Conservation (phyloP, 2,329 filamentous ascomycete species). For the Tolypocladium paradoxum region DNA sequence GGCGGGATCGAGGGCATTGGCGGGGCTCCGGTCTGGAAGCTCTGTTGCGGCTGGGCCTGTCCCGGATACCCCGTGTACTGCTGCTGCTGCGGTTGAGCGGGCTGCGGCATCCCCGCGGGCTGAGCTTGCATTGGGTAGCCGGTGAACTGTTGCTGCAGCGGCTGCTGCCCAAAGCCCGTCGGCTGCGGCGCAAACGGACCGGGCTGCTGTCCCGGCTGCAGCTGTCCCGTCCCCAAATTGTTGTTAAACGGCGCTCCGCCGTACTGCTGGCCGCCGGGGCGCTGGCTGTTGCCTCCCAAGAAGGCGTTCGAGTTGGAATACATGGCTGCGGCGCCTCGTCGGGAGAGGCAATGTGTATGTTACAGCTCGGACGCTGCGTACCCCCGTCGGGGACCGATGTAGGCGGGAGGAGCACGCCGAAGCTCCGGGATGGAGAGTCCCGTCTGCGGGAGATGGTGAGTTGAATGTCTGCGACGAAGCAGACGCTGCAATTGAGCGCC, state of each 20-base stretch:
- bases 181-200: slow-evolving; percentile 47
- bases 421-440: neutral
- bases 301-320: slow-evolving; percentile 85
- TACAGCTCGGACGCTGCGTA: neutral
- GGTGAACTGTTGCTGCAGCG: slow-evolving; percentile 46
- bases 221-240: slow-evolving; percentile 41
- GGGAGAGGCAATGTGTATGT: neutral
- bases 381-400: neutral
- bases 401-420: neutral
- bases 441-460: neutral
- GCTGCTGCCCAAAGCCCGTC: slow-evolving; percentile 45
- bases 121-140: slow-evolving; percentile 45
- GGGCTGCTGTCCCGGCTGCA: slow-evolving; percentile 32
- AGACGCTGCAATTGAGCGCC: slow-evolving; percentile 3
- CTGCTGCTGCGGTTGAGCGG: slow-evolving; percentile 49
- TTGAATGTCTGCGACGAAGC: neutral
- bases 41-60: slow-evolving; percentile 41
- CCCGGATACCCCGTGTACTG: slow-evolving; percentile 58
- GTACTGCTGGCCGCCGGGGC: slow-evolving; percentile 50
- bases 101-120: slow-evolving; percentile 38
- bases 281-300: slow-evolving; percentile 66
- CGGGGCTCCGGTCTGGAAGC: slow-evolving; percentile 49
- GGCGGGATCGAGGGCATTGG: slow-evolving; percentile 49
- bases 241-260: slow-evolving; percentile 26
- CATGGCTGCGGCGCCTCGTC: slow-evolving; percentile 41